Percentiles rank a stretch among this genome's conserved stretches.
These are phyloP conservation scores for Didymella keratinophila DNA, from an alignment of 2,329 filamentous ascomycete species.

Conservation along the genomic window DNA sequence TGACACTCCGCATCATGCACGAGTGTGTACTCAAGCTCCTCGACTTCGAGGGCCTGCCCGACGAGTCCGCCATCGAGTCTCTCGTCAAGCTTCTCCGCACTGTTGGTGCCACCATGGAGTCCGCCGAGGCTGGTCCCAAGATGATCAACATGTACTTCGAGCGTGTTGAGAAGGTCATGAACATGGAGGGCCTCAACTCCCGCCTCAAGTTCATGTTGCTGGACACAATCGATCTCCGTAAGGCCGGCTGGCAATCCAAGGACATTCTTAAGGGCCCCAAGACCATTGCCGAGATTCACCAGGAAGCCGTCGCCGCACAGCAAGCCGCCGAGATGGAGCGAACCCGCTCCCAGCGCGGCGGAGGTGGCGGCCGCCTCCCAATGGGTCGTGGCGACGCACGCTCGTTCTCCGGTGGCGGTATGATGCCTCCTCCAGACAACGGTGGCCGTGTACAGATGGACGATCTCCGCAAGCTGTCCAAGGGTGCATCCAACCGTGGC, in stretches of 20 bases:
- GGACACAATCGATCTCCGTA: constrained; percentile 88
- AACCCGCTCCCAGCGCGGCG: constrained; percentile 67
- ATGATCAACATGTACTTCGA: constrained; percentile 96
- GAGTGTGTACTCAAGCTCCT: constrained; percentile 97
- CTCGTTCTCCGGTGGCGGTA: constrained; percentile 76
- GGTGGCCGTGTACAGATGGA: constrained; percentile 89
- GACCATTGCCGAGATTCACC: constrained; percentile 91
- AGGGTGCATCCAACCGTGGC: constrained; percentile 65
- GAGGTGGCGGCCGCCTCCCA: constrained; percentile 74
- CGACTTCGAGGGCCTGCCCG: constrained; percentile 90
- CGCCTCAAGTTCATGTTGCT: constrained; percentile 96
- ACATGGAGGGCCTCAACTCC: constrained; percentile 78
- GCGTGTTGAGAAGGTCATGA: constrained; percentile 83
- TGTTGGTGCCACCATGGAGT: constrained; percentile 87
- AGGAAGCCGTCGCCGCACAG: constrained; percentile 78
- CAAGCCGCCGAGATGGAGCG: constrained; percentile 79
- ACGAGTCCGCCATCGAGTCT: constrained; percentile 96
- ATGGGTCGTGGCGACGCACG: constrained; percentile 87
- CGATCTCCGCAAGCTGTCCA: constrained; percentile 81
- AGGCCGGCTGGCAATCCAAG: constrained; percentile 81
- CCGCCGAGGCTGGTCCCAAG: constrained; percentile 76
- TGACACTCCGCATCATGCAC: constrained; percentile 99
- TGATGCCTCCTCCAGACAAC: constrained; percentile 73
- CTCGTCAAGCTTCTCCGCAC: constrained; percentile 91
- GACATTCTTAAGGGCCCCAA: constrained; percentile 93